A percentile compares a stretch with the other conserved stretches of the same genome.
These are phyloP conservation scores for Luvunga scandens DNA, from an alignment of 345 rosid genomes.

Conservation along the genomic window DNA sequence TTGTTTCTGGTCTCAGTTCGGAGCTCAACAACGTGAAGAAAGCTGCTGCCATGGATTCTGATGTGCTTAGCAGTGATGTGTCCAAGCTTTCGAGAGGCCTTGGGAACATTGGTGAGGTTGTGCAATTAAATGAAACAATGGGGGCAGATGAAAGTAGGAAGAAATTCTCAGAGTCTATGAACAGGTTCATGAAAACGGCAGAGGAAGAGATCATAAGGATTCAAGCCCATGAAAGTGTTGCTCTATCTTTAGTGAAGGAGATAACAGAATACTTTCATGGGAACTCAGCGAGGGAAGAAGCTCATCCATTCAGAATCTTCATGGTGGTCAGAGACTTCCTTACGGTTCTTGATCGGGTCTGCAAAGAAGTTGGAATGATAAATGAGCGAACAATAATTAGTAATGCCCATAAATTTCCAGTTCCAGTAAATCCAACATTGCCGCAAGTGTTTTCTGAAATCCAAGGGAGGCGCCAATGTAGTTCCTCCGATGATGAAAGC, in stretches of 20 bases:
- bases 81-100: constrained; percentile 75
- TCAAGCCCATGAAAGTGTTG: constrained; percentile 90
- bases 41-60: constrained; percentile 98
- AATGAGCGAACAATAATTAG: constrained; percentile 82
- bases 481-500: constrained; percentile 63
- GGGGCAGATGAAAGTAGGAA: constrained; percentile 37
- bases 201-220: constrained; percentile 83
- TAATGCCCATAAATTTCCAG: constrained; percentile 79
- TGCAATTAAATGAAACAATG: constrained; percentile 39
- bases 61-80: constrained; percentile 75
- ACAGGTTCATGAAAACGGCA: constrained; percentile 54
- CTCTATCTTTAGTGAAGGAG: constrained; percentile 84
- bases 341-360: constrained; percentile 76
- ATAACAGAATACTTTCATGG: constrained; percentile 99
- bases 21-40: constrained; percentile 85
- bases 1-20: constrained; percentile 77
- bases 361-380: constrained; percentile 92
- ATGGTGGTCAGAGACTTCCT: constrained; percentile 96
- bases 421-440: constrained; percentile 72
- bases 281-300: constrained; percentile 98
- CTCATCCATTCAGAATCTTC: constrained; percentile 97
- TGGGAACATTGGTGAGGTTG: constrained; percentile 49
- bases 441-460: constrained; percentile 50
- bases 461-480: constrained; percentile 36
- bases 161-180: constrained; percentile 75